Evolutionary conservation across 345 rosid species (phyloP).

Genomic region (Syzygium jambos): DNA sequence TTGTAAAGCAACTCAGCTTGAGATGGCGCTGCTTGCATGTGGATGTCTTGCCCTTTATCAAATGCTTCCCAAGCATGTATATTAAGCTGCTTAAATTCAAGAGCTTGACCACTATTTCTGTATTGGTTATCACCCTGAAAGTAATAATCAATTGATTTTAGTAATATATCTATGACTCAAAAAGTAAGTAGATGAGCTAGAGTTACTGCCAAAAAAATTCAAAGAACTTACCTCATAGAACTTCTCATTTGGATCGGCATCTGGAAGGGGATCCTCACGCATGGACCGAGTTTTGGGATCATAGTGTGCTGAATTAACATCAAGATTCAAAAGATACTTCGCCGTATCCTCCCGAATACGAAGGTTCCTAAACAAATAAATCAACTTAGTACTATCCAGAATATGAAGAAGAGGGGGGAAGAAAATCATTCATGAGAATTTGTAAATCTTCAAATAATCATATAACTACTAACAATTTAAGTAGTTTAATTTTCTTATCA

Average conservation of each 20-base stretch:
- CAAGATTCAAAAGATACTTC: slow-evolving; percentile 57
- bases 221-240: slow-evolving; percentile 37
- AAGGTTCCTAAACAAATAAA: slow-evolving; percentile 19
- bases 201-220: background rate
- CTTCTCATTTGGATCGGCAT: slow-evolving; percentile 78
- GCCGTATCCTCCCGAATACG: slow-evolving; percentile 57
- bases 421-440: background rate
- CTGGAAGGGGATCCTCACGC: slow-evolving; percentile 89
- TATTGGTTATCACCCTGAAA: slow-evolving; percentile 60
- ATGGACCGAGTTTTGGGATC: slow-evolving; percentile 67
- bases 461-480: background rate
- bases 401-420: background rate
- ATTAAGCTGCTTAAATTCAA: slow-evolving; percentile 59
- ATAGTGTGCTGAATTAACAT: slow-evolving; percentile 58
- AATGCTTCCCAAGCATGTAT: slow-evolving; percentile 58
- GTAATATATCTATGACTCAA: background rate
- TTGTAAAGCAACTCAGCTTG: slow-evolving; percentile 65
- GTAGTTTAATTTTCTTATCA: background rate
- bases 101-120: slow-evolving; percentile 65
- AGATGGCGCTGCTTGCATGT: slow-evolving; percentile 76
- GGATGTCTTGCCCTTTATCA: slow-evolving; percentile 67
- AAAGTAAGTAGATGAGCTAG: background rate
- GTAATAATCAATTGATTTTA: background rate
- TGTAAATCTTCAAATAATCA: background rate
- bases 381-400: background rate